A percentile compares a stretch with the other conserved stretches of the same genome.
These are phyloP conservation scores for Cladorrhinum sp. DNA, from an alignment of 2,329 filamentous ascomycete species.

Conservation along the genomic window DNA sequence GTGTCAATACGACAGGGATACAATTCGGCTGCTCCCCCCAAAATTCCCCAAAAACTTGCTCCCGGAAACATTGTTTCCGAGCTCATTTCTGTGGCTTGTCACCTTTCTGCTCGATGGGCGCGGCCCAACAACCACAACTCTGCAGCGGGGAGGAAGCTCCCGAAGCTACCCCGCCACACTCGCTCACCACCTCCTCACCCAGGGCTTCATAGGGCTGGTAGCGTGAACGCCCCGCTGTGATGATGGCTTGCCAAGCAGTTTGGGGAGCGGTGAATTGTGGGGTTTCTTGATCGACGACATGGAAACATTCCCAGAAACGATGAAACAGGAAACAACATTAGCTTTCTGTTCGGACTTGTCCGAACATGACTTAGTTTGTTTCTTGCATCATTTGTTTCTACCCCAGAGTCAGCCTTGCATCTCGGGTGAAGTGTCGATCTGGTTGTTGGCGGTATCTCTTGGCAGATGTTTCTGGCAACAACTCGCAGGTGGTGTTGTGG, in stretches of 20 bases:
- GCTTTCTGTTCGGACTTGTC: not conserved
- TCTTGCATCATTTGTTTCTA: not conserved
- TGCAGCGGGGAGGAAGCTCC: constrained; percentile 6
- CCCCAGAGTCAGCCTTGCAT: constrained; percentile 3
- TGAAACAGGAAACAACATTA: not conserved
- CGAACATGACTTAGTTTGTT: not conserved
- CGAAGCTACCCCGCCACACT: not conserved
- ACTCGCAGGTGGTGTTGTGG: too few relatives aligned
- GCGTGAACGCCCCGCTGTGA: not conserved
- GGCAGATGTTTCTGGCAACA: not conserved
- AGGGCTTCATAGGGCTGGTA: not conserved
- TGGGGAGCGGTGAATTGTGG: not conserved
- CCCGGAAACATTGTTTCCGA: constrained; percentile 6
- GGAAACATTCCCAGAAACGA: not conserved
- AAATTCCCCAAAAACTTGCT: not conserved
- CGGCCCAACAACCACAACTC: not conserved
- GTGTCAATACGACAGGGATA: not conserved
- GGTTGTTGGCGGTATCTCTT: not conserved
- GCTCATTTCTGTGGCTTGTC: constrained; percentile 1
- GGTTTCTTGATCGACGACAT: not conserved
- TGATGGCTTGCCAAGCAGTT: not conserved
- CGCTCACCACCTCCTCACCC: not conserved
- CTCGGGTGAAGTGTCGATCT: not conserved
- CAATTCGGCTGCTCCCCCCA: not conserved
- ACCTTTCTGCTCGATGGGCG: not conserved